Base-by-base conservation (phyloP, 169 alveolate species). In the Plasmodium fragile region DNA sequence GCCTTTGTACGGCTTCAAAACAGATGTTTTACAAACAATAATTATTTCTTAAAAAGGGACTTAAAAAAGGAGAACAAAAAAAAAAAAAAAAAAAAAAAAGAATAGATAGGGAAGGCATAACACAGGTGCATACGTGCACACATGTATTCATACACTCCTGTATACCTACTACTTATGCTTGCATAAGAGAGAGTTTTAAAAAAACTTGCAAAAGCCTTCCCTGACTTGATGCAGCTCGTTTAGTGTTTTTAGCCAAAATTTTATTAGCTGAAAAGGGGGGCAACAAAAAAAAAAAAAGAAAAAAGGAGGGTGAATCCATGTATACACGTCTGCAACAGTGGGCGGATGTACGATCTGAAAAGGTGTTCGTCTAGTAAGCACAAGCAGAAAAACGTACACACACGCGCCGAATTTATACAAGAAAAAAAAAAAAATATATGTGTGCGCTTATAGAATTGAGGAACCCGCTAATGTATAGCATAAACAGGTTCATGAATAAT, bases 171-270 rank as follows among this genome's bases (percentile, higher is more conserved):
- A 49, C 59, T 43, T 49, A 49, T 13, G 59, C 7, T 13, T 49
- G 59, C 1, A 43, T 41, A 28, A 79, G 34, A 52, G 16, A 82
- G 16, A 69, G 53, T 65, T 83, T 52, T 73, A 72, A 84, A 84
- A 84, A 43, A 72, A 84, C 30, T 84, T 84, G 39, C 59, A 43
- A 73, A 84, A 84, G 65, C 92, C 92, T 1, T 84, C 92, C 53
- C 83, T 73, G 18, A 84, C 73, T 84, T 11, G 8, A 84, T 22
- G 53, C 79, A 84, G 59, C 77, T 84, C 84, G 49, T 73, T 73
- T 18, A 84, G 43, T 28, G 92, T 84, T 45, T 73, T 73, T 72
- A 84, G 43, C 92, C 92, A 84, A 70, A 84, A 84, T 49, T 75
- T 49, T 72, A 84, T 84, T 34, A 84, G 65, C 83, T 72, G 34